Conservation (phyloP, 768 basidiomycete genomes). For the Chalciporus piperatus region DNA sequence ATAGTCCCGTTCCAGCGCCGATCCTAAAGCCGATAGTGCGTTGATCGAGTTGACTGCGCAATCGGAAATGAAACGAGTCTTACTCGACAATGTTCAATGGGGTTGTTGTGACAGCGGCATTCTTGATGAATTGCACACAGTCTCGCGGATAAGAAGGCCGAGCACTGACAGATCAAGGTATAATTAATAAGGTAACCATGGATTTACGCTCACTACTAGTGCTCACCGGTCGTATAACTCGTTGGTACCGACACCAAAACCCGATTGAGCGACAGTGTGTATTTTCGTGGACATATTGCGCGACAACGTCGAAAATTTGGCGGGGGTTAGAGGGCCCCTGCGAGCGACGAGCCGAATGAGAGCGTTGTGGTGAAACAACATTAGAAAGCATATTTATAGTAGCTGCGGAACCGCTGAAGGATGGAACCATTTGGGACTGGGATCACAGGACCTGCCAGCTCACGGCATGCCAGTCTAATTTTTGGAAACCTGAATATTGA, state of each 20-base stretch:
- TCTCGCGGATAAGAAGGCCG: conserved; percentile 79
- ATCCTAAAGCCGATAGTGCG: conserved; percentile 45
- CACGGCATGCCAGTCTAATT: too few relatives aligned
- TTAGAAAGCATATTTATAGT: background rate
- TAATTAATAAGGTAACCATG: too few relatives aligned
- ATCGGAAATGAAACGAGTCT: conserved; percentile 19
- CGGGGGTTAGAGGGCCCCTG: background rate
- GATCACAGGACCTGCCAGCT: background rate
- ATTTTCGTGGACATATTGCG: conserved; percentile 39
- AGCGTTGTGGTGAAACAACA: background rate
- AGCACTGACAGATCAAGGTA: conserved; percentile 40
- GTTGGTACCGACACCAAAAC: conserved; percentile 81
- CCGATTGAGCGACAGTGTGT: conserved; percentile 64
- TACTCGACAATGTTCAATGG: conserved; percentile 71
- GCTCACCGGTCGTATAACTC: conserved; percentile 72
- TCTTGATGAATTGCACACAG: conserved; percentile 60
- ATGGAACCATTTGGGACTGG: too few relatives aligned
- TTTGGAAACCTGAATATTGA: too few relatives aligned
- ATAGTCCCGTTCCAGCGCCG: conserved; percentile 86
- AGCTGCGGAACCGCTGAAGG: conserved; percentile 1
- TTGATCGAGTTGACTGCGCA: background rate
- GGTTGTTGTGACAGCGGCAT: conserved; percentile 35
- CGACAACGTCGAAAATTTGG: background rate
- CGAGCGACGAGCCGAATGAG: background rate
- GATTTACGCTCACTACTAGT: too few relatives aligned